phyloP scores from a whole-genome alignment of 1,139 yeast genomes.

The Williopsis jadinii region DNA sequence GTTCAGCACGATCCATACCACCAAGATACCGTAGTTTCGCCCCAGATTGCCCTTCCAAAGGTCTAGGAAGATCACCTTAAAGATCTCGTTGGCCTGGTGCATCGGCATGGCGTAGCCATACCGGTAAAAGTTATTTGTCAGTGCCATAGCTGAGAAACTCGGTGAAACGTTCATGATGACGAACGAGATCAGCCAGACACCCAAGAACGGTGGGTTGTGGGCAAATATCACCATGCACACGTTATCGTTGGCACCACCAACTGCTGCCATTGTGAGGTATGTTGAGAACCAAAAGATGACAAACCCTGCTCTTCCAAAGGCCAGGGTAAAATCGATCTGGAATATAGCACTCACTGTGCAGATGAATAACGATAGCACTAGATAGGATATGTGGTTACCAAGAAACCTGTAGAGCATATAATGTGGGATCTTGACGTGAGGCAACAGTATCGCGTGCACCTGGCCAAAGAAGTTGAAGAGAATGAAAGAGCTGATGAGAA shows the following conservation, averaged over 20 bases:
- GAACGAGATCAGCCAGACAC: slow-evolving; percentile 59
- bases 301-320: slow-evolving; percentile 58
- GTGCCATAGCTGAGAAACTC: slow-evolving; percentile 51
- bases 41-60: slow-evolving; percentile 52
- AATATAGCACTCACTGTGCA: slow-evolving; percentile 55
- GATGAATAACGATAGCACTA: slow-evolving; percentile 48
- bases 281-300: slow-evolving; percentile 58
- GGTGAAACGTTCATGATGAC: slow-evolving; percentile 55
- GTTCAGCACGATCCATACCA: slow-evolving; percentile 52
- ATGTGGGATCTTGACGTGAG: slow-evolving; percentile 36
- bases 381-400: slow-evolving; percentile 40
- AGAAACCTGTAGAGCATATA: slow-evolving; percentile 42
- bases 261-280: slow-evolving; percentile 51
- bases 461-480: slow-evolving; percentile 53
- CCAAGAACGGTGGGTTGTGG: slow-evolving; percentile 41
- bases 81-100: slow-evolving; percentile 48
- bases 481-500: slow-evolving; percentile 60
- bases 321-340: slow-evolving; percentile 42
- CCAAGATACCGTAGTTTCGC: slow-evolving; percentile 47
- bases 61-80: slow-evolving; percentile 50
- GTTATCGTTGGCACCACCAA: slow-evolving; percentile 60
- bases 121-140: slow-evolving; percentile 46
- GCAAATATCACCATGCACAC: slow-evolving; percentile 41
- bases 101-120: slow-evolving; percentile 66
- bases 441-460: slow-evolving; percentile 42